phyloP scores from a whole-genome alignment of 179 eudicot genomes.

The Dionaea muscipula region DNA sequence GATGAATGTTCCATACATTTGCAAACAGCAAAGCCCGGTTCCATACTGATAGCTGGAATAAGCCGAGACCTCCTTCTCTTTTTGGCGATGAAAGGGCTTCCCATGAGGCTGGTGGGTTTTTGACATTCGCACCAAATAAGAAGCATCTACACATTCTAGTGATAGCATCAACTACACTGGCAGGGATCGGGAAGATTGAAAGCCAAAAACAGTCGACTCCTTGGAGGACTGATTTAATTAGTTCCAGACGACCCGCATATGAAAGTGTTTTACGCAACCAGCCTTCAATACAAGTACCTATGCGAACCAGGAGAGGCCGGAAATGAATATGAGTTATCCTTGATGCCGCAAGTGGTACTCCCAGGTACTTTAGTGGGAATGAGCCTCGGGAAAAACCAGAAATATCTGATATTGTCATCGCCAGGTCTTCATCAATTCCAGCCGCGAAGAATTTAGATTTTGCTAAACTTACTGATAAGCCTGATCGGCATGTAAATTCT shows the following conservation, averaged over 20 bases:
- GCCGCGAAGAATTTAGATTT: neutral
- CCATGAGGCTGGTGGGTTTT: neutral
- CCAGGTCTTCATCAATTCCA: neutral
- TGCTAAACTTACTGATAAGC: neutral
- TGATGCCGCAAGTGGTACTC: neutral
- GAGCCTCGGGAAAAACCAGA: neutral
- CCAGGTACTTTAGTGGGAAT: neutral
- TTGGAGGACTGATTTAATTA: neutral
- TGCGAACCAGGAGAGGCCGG: neutral
- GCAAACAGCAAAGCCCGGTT: too few species aligned
- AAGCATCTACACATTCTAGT: too few species aligned
- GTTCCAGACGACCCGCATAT: neutral
- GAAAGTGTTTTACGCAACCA: neutral
- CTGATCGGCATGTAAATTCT: neutral
- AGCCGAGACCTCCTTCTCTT: too few species aligned
- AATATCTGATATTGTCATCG: neutral
- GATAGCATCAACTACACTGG: too few species aligned
- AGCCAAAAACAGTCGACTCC: neutral
- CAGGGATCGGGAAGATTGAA: too few species aligned
- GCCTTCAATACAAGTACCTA: neutral
- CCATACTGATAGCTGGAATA: too few species aligned
- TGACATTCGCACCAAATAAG: too few species aligned
- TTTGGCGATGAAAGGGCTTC: neutral
- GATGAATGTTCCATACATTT: neutral
- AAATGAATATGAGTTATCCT: neutral